Percentiles rank a stretch among this genome's conserved stretches.
These are phyloP conservation scores for Plasmodium relictum DNA, from an alignment of 169 alveolate species.

Conservation along the genomic window DNA sequence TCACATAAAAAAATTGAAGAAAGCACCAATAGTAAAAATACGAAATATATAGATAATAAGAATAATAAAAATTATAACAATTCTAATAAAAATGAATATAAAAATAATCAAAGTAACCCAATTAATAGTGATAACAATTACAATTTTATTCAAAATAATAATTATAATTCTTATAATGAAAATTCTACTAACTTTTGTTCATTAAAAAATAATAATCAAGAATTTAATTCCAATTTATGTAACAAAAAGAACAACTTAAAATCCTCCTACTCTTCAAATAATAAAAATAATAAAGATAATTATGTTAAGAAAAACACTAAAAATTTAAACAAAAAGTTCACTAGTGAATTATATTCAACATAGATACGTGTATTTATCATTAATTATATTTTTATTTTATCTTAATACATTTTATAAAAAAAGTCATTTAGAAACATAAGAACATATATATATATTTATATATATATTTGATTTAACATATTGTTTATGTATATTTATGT, in stretches of 20 bases:
- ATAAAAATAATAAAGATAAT: neutral
- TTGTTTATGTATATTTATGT: neutral
- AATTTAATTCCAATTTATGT: neutral
- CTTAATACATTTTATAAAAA: neutral
- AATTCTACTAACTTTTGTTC: neutral
- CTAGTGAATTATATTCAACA: neutral
- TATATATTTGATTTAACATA: neutral
- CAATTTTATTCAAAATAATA: neutral
- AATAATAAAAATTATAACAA: conserved; percentile 15
- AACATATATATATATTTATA: neutral
- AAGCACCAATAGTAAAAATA: neutral
- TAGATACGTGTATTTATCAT: neutral
- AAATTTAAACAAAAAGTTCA: conserved; percentile 5
- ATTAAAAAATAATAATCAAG: neutral
- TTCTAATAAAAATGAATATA: neutral
- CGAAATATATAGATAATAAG: neutral
- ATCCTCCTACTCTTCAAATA: neutral
- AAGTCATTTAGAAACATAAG: neutral
- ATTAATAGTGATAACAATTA: neutral
- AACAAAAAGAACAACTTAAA: conserved; percentile 16
- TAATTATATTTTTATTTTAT: neutral
- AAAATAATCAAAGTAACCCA: neutral
- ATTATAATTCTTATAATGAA: conserved; percentile 1
- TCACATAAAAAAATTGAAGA: conserved; percentile 14
- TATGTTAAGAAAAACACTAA: neutral